These are phyloP conservation scores for Moricandia arvensis DNA, from an alignment of 345 rosid species.

Conservation along the genomic window DNA sequence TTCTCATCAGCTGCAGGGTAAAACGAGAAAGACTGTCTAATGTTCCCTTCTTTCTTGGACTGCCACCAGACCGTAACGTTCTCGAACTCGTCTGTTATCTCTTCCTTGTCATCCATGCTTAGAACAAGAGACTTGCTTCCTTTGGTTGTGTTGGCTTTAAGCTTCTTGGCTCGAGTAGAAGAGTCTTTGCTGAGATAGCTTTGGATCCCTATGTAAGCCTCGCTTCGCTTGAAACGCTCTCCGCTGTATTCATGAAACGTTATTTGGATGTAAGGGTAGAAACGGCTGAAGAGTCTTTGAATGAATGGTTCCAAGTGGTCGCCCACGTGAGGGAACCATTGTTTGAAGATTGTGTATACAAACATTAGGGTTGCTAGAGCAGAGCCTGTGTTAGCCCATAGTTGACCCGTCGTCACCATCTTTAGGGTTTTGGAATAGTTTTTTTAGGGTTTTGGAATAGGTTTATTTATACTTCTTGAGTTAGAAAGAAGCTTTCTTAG, in stretches of 20 bases:
- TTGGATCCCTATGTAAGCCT: conserved; percentile 43
- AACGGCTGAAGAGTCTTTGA: conserved; percentile 9
- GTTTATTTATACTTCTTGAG: background rate
- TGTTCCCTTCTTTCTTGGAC: conserved; percentile 7
- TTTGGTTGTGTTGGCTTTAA: conserved; percentile 44
- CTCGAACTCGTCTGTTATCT: conserved; percentile 44
- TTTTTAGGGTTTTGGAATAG: no score
- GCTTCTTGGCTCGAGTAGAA: conserved; percentile 45
- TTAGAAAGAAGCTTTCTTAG: background rate
- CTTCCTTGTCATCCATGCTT: conserved; percentile 47
- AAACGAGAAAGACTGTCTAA: conserved; percentile 25
- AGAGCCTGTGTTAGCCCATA: conserved; percentile 38
- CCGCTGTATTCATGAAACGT: conserved; percentile 45
- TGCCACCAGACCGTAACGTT: conserved; percentile 51
- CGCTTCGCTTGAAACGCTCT: conserved; percentile 37
- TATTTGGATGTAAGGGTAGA: conserved; percentile 49
- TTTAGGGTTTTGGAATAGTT: conserved; percentile 2
- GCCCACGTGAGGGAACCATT: conserved; percentile 38
- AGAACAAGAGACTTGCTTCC: conserved; percentile 46
- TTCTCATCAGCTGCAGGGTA: conserved; percentile 36
- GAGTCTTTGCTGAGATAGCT: conserved; percentile 47
- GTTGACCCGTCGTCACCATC: conserved; percentile 26
- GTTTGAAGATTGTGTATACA: conserved; percentile 36
- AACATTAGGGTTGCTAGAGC: conserved; percentile 32
- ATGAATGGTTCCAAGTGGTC: conserved; percentile 18